phyloP scores from a whole-genome alignment of 495 filamentous ascomycete species.

The Neurospora sp. region DNA sequence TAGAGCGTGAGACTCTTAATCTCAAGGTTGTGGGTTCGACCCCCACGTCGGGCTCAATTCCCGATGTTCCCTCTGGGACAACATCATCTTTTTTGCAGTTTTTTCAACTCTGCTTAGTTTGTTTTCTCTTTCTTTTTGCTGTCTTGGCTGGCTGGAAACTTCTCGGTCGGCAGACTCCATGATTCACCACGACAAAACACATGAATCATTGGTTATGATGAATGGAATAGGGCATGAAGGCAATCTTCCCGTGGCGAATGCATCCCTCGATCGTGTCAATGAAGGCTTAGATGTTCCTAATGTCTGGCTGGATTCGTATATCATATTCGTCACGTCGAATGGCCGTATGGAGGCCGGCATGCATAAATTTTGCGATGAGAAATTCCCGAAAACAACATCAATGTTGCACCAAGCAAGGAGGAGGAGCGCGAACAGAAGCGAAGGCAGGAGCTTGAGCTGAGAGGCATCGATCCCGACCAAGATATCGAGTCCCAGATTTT shows the following conservation, averaged over 20 bases:
- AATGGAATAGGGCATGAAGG: background rate
- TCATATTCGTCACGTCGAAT: background rate
- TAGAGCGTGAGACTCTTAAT: slow-evolving; percentile 71
- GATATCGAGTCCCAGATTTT: background rate
- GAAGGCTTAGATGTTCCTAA: background rate
- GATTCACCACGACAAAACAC: background rate
- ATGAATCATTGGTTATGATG: background rate
- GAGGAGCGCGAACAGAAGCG: slow-evolving; percentile 23
- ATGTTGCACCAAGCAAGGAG: slow-evolving; percentile 18
- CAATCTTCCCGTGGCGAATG: background rate
- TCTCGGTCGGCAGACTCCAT: no score
- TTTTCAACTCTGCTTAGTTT: no score
- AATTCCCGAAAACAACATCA: slow-evolving; percentile 7
- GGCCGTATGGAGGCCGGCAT: background rate
- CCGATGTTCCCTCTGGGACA: background rate
- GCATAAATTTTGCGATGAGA: slow-evolving; percentile 14
- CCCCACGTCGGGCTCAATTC: background rate
- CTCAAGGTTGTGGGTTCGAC: slow-evolving; percentile 37
- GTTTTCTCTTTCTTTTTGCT: background rate
- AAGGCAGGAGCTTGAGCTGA: slow-evolving; percentile 8
- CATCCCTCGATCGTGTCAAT: background rate
- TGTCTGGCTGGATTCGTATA: background rate
- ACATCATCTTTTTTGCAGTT: background rate
- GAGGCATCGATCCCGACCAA: slow-evolving; percentile 16
- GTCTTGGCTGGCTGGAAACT: background rate